Evolutionary conservation across 805 yeast genomes (phyloP).

Genomic region (Yarrowia alimentaria): DNA sequence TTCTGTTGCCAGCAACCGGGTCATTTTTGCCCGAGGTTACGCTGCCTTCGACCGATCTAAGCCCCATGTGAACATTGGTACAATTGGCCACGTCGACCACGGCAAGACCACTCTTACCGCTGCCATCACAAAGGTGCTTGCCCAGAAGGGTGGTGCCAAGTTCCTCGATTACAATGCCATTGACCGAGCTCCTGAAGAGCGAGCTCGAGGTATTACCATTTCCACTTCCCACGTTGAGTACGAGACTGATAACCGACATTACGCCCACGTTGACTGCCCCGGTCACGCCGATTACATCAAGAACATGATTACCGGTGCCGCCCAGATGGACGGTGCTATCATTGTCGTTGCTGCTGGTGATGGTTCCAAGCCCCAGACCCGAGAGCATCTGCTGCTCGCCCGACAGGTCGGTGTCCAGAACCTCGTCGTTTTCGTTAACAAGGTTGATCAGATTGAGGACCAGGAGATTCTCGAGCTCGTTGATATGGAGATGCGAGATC

Average conservation of each 20-base stretch:
- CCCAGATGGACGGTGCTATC: conserved; percentile 99
- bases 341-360: conserved; percentile 99
- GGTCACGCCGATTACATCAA: conserved; percentile 99
- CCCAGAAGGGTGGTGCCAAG: conserved; percentile 85
- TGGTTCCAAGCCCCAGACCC: conserved; percentile 99
- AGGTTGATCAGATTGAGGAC: conserved; percentile 96
- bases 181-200: conserved; percentile 98
- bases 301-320: conserved; percentile 99
- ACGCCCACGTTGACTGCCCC: conserved; percentile 97
- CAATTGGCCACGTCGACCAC: conserved; percentile 98
- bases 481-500: conserved; percentile 99
- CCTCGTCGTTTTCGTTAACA: conserved; percentile 96
- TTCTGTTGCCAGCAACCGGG: conserved; percentile 16
- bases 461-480: conserved; percentile 99
- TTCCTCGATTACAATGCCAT: conserved; percentile 91
- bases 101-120: conserved; percentile 98
- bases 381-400: conserved; percentile 97
- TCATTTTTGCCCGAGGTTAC: conserved; percentile 25
- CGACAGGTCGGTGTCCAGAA: conserved; percentile 99
- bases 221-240: conserved; percentile 98
- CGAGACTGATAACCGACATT: conserved; percentile 91
- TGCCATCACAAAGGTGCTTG: conserved; percentile 92
- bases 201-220: conserved; percentile 98
- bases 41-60: conserved; percentile 86
- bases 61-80: conserved; percentile 96